Conservation (phyloP, 768 basidiomycete genomes). For the Hericium alpestre region DNA sequence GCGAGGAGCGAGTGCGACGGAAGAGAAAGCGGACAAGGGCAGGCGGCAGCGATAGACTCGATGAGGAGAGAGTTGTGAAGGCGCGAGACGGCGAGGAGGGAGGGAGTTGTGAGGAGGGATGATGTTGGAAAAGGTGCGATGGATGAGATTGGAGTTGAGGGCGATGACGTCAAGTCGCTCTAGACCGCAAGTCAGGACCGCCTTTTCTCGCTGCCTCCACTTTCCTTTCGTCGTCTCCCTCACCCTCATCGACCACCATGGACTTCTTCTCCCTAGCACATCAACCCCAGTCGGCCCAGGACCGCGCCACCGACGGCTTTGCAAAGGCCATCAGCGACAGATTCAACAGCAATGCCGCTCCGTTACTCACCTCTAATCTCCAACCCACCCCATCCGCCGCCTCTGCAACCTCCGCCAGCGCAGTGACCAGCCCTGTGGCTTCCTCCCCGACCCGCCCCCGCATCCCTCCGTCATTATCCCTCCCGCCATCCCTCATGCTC, state of each 20-base stretch:
- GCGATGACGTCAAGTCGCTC: background rate
- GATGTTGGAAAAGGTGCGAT: slow-evolving; percentile 1
- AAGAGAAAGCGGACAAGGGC: background rate
- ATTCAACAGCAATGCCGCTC: slow-evolving; percentile 22
- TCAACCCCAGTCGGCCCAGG: slow-evolving; percentile 6
- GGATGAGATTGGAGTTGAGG: background rate
- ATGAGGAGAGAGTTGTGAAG: background rate
- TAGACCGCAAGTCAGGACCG: background rate
- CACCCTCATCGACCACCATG: background rate
- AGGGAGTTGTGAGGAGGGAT: background rate
- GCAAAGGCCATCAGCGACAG: slow-evolving; percentile 43
- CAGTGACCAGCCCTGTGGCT: slow-evolving; percentile 19
- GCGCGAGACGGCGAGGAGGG: background rate
- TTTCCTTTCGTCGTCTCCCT: background rate
- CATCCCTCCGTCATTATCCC: slow-evolving; percentile 1
- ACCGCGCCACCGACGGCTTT: slow-evolving; percentile 31
- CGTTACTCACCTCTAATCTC: background rate
- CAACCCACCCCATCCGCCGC: slow-evolving; percentile 15
- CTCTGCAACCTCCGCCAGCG: slow-evolving; percentile 19
- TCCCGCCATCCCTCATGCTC: slow-evolving; percentile 7
- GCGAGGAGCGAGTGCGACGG: background rate
- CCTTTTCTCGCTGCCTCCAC: background rate
- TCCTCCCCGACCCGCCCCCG: slow-evolving; percentile 13
- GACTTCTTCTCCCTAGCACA: slow-evolving; percentile 15
- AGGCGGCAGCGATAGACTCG: background rate